Evolutionary conservation across 2,329 filamentous ascomycete genomes (phyloP), one percentile per base, ranked within the genome.

Genomic region (Pestalotiopsis sp.): DNA sequence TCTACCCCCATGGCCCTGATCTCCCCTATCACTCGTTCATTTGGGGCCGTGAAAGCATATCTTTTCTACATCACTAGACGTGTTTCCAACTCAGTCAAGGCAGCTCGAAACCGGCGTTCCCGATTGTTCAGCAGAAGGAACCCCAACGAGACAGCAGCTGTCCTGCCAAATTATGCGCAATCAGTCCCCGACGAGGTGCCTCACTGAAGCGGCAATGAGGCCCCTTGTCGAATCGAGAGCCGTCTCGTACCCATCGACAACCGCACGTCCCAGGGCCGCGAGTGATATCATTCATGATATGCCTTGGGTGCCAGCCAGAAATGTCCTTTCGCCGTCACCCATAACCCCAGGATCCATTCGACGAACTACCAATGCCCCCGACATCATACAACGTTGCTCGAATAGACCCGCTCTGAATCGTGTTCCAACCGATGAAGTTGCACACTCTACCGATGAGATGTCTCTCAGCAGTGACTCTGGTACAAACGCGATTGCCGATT

Each of bases 91-190:
- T 36, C 45, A 6, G 20, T 59, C 39, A 31, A 66, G 17, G 25
- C 6, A 23, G 20, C 38, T 27, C 5, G 23, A n/a, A 59, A 59
- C 27, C 59, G 52, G 39, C 31, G 14, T 13, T 23, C 20, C 4
- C 11, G 36, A 39, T 7, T 17, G 7, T 58, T 59, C 65, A 41
- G 41, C 17, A 27, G 6, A 2, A 61, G 59, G 41, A 20, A n/a
- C 14, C 36, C 6, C 11, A n/a, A 25, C 45, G 65, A 66, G 59
- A 11, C 14, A 11, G 7, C 52, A 39, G 27, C 52, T 13, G 6
- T 61, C 0, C 36, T 67, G 7, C 65, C 65, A 12, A 56, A 61
- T 31, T 56, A 67, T 67, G 65, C 65, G 7, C 52, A 25, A 12
- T 13, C 41, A 17, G 20, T n/a, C 14, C 17, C 59, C 31, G 31